Evolutionary conservation across 768 basidiomycete genomes (phyloP).

Genomic region (Pleurotus tuoliensis): DNA sequence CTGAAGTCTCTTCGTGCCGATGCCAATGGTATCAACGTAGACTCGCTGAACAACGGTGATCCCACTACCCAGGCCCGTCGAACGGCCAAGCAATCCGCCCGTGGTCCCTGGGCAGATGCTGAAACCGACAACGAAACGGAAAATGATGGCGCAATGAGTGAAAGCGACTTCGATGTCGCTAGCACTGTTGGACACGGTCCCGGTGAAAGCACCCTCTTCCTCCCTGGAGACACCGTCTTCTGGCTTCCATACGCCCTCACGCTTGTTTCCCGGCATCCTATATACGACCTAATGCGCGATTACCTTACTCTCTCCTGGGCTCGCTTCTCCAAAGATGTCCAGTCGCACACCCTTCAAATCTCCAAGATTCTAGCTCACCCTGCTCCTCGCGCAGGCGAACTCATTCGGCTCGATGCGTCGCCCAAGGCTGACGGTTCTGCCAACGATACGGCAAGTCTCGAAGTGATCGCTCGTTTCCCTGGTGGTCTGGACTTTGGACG

Average conservation of each 20-base stretch:
- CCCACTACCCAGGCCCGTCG: constrained; percentile 56
- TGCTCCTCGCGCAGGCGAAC: constrained; percentile 81
- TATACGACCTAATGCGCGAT: constrained; percentile 94
- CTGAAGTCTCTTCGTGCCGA: constrained; percentile 63
- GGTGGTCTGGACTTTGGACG: constrained; percentile 92
- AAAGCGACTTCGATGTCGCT: constrained; percentile 82
- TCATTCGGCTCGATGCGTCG: constrained; percentile 83
- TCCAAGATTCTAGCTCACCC: constrained; percentile 86
- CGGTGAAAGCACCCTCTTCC: constrained; percentile 84
- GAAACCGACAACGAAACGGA: constrained; percentile 83
- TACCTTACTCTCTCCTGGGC: constrained; percentile 96
- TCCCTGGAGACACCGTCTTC: constrained; percentile 87
- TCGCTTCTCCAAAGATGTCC: constrained; percentile 90
- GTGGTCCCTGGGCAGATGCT: constrained; percentile 61
- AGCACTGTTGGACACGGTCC: constrained; percentile 80
- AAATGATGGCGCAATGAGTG: constrained; percentile 69
- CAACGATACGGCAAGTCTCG: constrained; percentile 49
- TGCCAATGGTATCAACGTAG: constrained; percentile 37
- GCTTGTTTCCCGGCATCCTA: constrained; percentile 86
- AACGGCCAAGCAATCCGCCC: constrained; percentile 51
- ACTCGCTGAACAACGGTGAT: constrained; percentile 34
- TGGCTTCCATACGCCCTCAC: constrained; percentile 94
- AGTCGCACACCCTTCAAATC: constrained; percentile 87
- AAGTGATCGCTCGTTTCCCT: constrained; percentile 87
- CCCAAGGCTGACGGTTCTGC: constrained; percentile 44